Evolutionary conservation across 495 filamentous ascomycete species (phyloP).

Genomic region (Xylaria flabelliformis): DNA sequence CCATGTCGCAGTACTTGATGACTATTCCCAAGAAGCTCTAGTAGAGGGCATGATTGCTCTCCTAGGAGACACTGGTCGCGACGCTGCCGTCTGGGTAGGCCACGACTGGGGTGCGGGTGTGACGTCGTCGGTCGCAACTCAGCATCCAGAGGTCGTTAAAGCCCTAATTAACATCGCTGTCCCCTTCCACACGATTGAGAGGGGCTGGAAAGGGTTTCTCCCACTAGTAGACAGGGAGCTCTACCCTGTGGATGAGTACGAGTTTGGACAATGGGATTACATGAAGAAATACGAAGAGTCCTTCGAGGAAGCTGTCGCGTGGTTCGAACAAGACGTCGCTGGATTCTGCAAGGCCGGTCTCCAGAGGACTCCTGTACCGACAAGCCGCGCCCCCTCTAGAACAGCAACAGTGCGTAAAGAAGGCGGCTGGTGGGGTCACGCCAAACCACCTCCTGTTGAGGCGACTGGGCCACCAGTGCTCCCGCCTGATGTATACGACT

Average conservation of each 20-base stretch:
- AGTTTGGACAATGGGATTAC: constrained; percentile 27
- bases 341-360: not conserved
- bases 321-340: constrained; percentile 16
- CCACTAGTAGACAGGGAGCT: constrained; percentile 13
- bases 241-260: constrained; percentile 23
- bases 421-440: not conserved
- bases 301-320: constrained; percentile 22
- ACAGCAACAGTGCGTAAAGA: constrained; percentile 5
- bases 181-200: constrained; percentile 21
- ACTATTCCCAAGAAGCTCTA: constrained; percentile 21
- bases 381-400: not conserved
- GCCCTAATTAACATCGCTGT: constrained; percentile 21
- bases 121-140: constrained; percentile 24
- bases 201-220: constrained; percentile 18
- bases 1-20: not conserved
- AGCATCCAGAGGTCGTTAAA: constrained; percentile 24
- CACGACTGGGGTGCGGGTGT: constrained; percentile 28
- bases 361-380: not conserved
- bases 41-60: constrained; percentile 29
- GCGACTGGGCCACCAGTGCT: constrained; percentile 17
- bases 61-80: constrained; percentile 18
- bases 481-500: not conserved
- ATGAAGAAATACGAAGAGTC: constrained; percentile 21
- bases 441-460: not conserved
- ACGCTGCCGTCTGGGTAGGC: constrained; percentile 27